A percentile compares a stretch with the other conserved stretches of the same genome.
phyloP scores from a whole-genome alignment of 2,329 filamentous ascomycete genomes.

The Mycosphaerella sp. region DNA sequence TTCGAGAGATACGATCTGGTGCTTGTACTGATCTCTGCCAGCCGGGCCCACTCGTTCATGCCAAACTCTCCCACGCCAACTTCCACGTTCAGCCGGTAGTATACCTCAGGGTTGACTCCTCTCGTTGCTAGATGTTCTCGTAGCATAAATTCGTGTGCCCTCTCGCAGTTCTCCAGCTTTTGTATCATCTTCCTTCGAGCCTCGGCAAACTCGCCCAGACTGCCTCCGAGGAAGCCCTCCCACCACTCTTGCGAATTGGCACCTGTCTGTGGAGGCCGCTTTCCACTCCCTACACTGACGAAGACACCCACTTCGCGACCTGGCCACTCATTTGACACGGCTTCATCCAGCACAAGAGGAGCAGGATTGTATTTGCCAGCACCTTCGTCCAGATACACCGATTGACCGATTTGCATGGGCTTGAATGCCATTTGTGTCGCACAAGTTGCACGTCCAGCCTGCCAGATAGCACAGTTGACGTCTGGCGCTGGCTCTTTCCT shows the following conservation, averaged over 20 bases:
- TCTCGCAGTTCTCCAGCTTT: constrained; percentile 94
- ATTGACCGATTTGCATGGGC: constrained; percentile 87
- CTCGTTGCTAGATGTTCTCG: constrained; percentile 70
- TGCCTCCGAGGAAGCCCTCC: constrained; percentile 69
- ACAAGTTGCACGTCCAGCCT: constrained; percentile 89
- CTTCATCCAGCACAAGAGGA: constrained; percentile 80
- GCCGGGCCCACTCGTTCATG: constrained; percentile 95
- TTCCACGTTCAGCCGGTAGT: constrained; percentile 95
- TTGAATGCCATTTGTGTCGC: constrained; percentile 93
- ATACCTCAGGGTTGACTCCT: constrained; percentile 74
- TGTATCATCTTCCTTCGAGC: constrained; percentile 74
- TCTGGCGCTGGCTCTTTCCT: constrained; percentile 84
- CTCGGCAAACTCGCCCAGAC: constrained; percentile 76
- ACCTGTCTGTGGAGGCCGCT: constrained; percentile 66
- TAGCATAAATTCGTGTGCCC: constrained; percentile 80
- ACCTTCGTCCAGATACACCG: constrained; percentile 89
- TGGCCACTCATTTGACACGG: constrained; percentile 88
- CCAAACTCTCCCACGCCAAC: constrained; percentile 94
- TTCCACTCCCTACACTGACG: constrained; percentile 89
- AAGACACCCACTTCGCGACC: constrained; percentile 89
- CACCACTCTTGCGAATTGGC: constrained; percentile 73
- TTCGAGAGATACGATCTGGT: constrained; percentile 77
- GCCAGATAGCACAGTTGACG: constrained; percentile 93
- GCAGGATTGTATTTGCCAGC: constrained; percentile 87
- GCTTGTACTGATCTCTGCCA: constrained; percentile 91